phyloP scores from a whole-genome alignment of 345 rosid species.

The Citrus mangshanensis region DNA sequence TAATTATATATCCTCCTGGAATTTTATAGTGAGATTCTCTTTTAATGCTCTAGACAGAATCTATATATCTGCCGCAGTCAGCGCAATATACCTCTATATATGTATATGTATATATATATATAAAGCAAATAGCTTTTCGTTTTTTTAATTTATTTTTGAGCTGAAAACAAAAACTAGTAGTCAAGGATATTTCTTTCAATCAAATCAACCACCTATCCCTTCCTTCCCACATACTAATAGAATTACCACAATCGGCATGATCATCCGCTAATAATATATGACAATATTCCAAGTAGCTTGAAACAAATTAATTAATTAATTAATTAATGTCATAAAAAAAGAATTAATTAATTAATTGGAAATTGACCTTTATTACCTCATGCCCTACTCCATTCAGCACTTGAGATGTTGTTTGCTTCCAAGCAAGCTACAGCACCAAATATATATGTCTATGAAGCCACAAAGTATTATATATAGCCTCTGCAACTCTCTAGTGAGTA shows the following conservation, averaged over 20 bases:
- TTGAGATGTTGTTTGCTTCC: not conserved
- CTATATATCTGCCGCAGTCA: not conserved
- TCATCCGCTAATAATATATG: not conserved
- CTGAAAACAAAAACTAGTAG: constrained; percentile 31
- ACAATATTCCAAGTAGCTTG: not conserved
- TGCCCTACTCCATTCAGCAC: not conserved
- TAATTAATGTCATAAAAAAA: not conserved
- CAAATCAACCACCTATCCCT: constrained; percentile 21
- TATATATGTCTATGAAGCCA: too few relatives aligned
- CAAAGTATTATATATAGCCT: not conserved
- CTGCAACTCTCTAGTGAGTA: not conserved
- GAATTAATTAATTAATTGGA: not conserved
- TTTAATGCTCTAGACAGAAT: constrained; percentile 1
- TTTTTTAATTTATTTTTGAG: constrained; percentile 11
- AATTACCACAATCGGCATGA: constrained; percentile 7
- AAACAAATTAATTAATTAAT: not conserved
- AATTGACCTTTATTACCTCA: not conserved
- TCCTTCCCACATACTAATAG: constrained; percentile 4
- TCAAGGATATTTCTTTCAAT: constrained; percentile 28
- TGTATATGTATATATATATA: not conserved
- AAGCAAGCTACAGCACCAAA: not conserved
- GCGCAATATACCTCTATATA: too few relatives aligned
- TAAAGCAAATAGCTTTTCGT: constrained; percentile 16
- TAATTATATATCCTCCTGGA: constrained; percentile 21
- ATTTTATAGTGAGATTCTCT: constrained; percentile 15